These are phyloP conservation scores for Detonula confervacea DNA, from an alignment of 352 stramenopile species.

Conservation along the genomic window DNA sequence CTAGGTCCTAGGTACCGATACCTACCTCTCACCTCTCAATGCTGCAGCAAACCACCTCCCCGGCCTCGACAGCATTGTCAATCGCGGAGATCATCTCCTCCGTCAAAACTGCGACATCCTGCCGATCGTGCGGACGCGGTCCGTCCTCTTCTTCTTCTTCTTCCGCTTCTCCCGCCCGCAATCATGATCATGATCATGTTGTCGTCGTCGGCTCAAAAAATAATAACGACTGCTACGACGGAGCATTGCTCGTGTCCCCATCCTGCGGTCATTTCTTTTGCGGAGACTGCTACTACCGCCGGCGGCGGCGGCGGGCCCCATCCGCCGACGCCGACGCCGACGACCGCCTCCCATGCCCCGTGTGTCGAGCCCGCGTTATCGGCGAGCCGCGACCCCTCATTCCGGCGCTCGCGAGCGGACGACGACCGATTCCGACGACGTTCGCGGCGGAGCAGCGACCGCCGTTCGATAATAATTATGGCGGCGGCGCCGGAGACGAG, in stretches of 20 bases:
- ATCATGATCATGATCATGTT: neutral
- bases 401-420: neutral
- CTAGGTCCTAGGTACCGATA: no score
- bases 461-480: no score
- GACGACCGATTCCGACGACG: no score
- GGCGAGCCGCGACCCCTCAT: conserved; percentile 2
- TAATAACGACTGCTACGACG: neutral
- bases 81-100: conserved; percentile 5
- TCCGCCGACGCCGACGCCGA: no score
- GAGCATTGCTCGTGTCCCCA: conserved; percentile 17
- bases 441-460: no score
- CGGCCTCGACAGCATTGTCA: no score
- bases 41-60: no score
- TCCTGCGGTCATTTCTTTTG: conserved; percentile 19
- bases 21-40: no score
- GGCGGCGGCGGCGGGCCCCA: no score
- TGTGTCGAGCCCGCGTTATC: neutral
- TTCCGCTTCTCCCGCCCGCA: neutral
- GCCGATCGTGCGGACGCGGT: conserved; percentile 6
- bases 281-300: neutral
- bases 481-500: no score
- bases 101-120: conserved; percentile 16
- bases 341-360: neutral
- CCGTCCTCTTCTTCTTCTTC: neutral
- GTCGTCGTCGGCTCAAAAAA: no score